phyloP scores from a whole-genome alignment of 495 filamentous ascomycete genomes.

The Bombardia bombarda region DNA sequence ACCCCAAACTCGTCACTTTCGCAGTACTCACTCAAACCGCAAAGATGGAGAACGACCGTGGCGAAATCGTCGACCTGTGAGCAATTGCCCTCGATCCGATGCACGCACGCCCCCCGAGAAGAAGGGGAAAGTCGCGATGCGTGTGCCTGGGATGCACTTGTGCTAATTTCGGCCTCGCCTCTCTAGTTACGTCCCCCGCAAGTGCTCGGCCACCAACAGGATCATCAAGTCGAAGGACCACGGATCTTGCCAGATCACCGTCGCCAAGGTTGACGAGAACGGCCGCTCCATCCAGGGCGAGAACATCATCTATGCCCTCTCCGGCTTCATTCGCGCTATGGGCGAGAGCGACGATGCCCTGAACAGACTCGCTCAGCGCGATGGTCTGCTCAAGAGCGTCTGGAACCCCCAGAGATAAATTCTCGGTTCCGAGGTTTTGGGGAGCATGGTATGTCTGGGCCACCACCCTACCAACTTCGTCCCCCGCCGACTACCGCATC shows the following conservation, averaged over 20 bases:
- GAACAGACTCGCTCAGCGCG: conserved; percentile 90
- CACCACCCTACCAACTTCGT: neutral
- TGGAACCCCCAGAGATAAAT: conserved; percentile 79
- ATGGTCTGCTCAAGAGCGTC: conserved; percentile 93
- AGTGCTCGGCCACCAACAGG: conserved; percentile 89
- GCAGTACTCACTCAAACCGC: conserved; percentile 21
- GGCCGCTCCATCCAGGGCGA: conserved; percentile 88
- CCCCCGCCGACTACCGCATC: no score
- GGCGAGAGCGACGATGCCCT: conserved; percentile 95
- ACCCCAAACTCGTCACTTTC: conserved; percentile 17
- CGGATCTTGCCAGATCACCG: conserved; percentile 83
- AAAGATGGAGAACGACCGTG: conserved; percentile 42
- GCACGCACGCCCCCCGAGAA: no score
- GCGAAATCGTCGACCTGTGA: conserved; percentile 98
- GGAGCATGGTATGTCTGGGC: conserved; percentile 18
- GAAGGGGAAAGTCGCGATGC: no score
- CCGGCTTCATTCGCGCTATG: conserved; percentile 95
- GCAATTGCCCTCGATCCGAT: neutral
- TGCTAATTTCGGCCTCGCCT: conserved; percentile 6
- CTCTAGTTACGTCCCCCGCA: conserved; percentile 93
- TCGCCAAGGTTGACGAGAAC: conserved; percentile 95
- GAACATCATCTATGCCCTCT: conserved; percentile 94
- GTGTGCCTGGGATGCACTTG: neutral
- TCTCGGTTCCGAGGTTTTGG: conserved; percentile 8
- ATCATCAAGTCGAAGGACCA: conserved; percentile 99